These are phyloP conservation scores for Tinospora cordifolia DNA, from an alignment of 164 flowering plant genomes.

Conservation along the genomic window DNA sequence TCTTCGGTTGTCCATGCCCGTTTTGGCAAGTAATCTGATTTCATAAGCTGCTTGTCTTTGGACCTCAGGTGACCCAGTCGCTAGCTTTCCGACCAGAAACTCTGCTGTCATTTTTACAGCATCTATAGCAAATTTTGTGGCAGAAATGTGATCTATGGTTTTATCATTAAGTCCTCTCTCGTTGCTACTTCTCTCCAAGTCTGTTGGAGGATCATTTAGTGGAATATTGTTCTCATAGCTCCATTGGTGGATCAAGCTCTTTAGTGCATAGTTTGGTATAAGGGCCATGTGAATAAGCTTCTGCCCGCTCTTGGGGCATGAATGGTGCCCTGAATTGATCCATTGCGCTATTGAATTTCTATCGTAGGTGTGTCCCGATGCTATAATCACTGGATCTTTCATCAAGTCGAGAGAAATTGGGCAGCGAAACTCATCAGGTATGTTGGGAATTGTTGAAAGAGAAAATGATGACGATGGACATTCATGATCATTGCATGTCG, in stretches of 20 bases:
- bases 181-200: slow-evolving; percentile 28
- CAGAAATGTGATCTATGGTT: slow-evolving; percentile 56
- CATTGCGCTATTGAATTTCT: slow-evolving; percentile 56
- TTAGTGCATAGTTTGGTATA: slow-evolving; percentile 63
- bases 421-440: slow-evolving; percentile 69
- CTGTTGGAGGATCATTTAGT: slow-evolving; percentile 21
- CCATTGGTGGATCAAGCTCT: slow-evolving; percentile 61
- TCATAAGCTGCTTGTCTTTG: slow-evolving; percentile 66
- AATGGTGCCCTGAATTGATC: slow-evolving; percentile 63
- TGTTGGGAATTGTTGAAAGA: slow-evolving; percentile 21
- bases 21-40: slow-evolving; percentile 60
- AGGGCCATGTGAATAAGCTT: slow-evolving; percentile 61
- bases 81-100: slow-evolving; percentile 63
- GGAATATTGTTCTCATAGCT: slow-evolving; percentile 52
- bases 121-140: slow-evolving; percentile 45
- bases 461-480: slow-evolving; percentile 32
- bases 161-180: slow-evolving; percentile 23
- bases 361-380: slow-evolving; percentile 79
- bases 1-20: slow-evolving; percentile 58
- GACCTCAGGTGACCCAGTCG: slow-evolving; percentile 49
- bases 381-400: slow-evolving; percentile 71
- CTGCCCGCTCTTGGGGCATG: slow-evolving; percentile 70
- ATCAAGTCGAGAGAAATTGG: slow-evolving; percentile 70
- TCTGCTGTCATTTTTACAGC: slow-evolving; percentile 67
- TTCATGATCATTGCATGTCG: slow-evolving; percentile 13